Evolutionary conservation across 441 rosid genomes (phyloP), one percentile per base, ranked within the genome.

Genomic region (Adansonia grandidieri): DNA sequence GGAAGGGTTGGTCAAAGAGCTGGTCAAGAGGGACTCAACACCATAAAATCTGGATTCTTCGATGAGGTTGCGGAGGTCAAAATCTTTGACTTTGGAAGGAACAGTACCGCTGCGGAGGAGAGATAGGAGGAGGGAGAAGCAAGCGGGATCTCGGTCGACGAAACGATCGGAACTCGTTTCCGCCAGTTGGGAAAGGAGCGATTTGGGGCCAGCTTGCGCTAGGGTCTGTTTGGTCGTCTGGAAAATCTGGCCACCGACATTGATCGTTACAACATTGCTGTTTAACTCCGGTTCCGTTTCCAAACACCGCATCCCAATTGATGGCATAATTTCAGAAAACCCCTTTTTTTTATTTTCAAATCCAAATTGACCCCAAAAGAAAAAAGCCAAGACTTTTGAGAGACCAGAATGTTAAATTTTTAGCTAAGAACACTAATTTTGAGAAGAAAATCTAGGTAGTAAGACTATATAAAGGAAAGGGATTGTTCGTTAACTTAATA

Each of bases 201-300:
- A 92, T 19, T 84, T 69, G 32, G 97, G 80, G n/a, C 95, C 97
- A 10, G 93, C 92, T 2, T 85, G 77, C 50, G 85, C n/a, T 17
- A 94, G 81, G 66, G 99, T 94, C 66, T 90, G 96, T 72, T 89
- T 88, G 32, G 95, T 91, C 8, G 98, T 90, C 54, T 94, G 97
- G 80, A 96, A 91, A 40, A 88, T 84, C 79, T 91, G 86, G n/a
- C 98, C 97, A 45, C 98, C 98, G 1, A 94, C 97, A 75, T 91
- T 87, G 68, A 96, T 66, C 24, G 93, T 84, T 48, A 96, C 82
- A 7, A 92, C 69, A 54, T 89, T 88, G 84, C 20, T 44, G 58
- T 45, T 61, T 9, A 45, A 74, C 50, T 45, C 77, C 22, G 58
- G 19, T 47, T 20, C 77, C 14, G 68, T 7, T 15, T 45, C 4